Conservation (phyloP, 2,329 filamentous ascomycete genomes). For the Alternaria postmessia region DNA sequence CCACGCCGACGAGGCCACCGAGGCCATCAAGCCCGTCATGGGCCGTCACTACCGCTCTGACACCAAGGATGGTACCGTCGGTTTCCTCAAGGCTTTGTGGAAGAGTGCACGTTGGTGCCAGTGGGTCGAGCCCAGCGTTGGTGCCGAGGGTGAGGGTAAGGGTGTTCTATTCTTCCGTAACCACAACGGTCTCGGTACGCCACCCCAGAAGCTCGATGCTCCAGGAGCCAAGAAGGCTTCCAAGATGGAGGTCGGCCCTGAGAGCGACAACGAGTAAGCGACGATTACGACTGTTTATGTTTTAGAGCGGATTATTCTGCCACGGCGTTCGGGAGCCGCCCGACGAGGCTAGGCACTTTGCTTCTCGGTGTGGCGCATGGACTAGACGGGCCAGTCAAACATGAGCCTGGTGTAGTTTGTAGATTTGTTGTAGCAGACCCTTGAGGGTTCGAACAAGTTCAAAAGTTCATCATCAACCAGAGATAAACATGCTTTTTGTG, state of each 20-base stretch:
- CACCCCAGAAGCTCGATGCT: slow-evolving; percentile 38
- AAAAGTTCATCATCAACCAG: neutral
- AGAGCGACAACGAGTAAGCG: slow-evolving; percentile 43
- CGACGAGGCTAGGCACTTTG: slow-evolving; percentile 17
- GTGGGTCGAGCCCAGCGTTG: slow-evolving; percentile 93
- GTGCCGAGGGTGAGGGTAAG: slow-evolving; percentile 79
- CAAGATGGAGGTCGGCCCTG: slow-evolving; percentile 47
- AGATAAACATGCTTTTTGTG: neutral
- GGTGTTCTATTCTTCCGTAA: slow-evolving; percentile 95
- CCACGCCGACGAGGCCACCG: slow-evolving; percentile 90
- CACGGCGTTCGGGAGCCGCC: slow-evolving; percentile 31
- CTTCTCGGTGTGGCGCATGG: slow-evolving; percentile 24
- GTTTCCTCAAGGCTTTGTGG: slow-evolving; percentile 87
- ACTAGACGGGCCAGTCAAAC: slow-evolving; percentile 19
- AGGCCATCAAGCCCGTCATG: slow-evolving; percentile 95
- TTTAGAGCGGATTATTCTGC: slow-evolving; percentile 27
- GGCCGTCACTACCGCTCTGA: slow-evolving; percentile 92
- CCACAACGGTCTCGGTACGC: slow-evolving; percentile 81
- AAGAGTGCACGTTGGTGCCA: slow-evolving; percentile 86
- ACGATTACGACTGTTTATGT: slow-evolving; percentile 25
- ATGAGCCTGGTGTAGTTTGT: slow-evolving; percentile 26
- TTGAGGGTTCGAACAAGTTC: slow-evolving; percentile 5
- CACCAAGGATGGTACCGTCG: slow-evolving; percentile 73
- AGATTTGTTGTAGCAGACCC: slow-evolving; percentile 13
- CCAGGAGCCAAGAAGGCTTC: slow-evolving; percentile 38